Evolutionary conservation across 257 asterid species (phyloP).

Genomic region (Henckelia pumila): DNA sequence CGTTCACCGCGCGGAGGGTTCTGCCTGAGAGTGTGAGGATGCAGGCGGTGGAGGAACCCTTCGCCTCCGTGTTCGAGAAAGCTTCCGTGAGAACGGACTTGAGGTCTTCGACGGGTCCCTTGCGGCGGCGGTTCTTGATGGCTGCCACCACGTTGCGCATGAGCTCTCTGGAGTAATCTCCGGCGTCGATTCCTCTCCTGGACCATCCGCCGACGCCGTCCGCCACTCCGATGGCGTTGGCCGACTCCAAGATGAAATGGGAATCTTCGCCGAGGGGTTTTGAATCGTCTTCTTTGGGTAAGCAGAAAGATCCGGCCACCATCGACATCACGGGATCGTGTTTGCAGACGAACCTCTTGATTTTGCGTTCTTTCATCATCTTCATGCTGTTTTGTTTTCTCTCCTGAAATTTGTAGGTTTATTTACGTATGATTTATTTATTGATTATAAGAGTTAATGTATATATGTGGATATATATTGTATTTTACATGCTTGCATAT

Average conservation of each 20-base stretch:
- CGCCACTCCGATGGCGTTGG: slow-evolving; percentile 25
- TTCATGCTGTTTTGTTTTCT: too few species aligned
- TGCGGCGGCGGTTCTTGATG: background rate
- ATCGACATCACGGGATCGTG: too few species aligned
- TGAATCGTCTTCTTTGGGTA: too few species aligned
- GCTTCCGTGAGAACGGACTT: slow-evolving; percentile 23
- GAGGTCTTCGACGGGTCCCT: slow-evolving; percentile 7
- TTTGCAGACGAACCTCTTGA: too few species aligned
- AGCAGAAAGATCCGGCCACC: too few species aligned
- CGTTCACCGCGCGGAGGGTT: slow-evolving; percentile 15
- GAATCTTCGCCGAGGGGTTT: slow-evolving; percentile 35
- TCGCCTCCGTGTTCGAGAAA: slow-evolving; percentile 7
- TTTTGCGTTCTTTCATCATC: too few species aligned
- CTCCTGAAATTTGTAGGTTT: too few species aligned
- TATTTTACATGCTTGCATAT: too few species aligned
- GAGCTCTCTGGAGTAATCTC: slow-evolving; percentile 26
- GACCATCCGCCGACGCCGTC: slow-evolving; percentile 39
- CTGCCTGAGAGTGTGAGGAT: slow-evolving; percentile 14
- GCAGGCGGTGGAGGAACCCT: slow-evolving; percentile 35
- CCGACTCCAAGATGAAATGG: slow-evolving; percentile 20
- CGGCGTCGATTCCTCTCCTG: slow-evolving; percentile 17
- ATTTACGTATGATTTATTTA: too few species aligned
- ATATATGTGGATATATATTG: too few species aligned
- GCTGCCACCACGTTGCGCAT: slow-evolving; percentile 17
- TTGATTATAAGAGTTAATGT: too few species aligned